These are phyloP conservation scores for Yamadazyma taylorii DNA, from an alignment of 1,139 yeast species.

Conservation along the genomic window DNA sequence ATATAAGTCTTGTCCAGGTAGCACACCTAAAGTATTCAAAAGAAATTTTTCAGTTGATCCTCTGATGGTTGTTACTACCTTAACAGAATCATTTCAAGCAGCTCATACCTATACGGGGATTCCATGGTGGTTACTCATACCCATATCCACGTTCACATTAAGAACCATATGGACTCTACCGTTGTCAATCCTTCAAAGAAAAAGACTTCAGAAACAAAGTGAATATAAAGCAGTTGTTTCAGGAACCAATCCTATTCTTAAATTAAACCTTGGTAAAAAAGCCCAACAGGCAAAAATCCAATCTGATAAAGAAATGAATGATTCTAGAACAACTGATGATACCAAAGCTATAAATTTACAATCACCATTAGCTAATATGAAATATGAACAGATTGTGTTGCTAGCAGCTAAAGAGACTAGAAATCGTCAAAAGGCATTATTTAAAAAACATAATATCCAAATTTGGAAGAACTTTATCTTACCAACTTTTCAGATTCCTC, in stretches of 20 bases:
- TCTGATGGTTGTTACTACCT: conserved; percentile 14
- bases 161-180: conserved; percentile 75
- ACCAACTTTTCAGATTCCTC: conserved; percentile 81
- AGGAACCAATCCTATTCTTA: conserved; percentile 75
- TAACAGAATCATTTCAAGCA: conserved; percentile 46
- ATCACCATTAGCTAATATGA: conserved; percentile 47
- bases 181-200: conserved; percentile 69
- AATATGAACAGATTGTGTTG: conserved; percentile 74
- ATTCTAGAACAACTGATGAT: conserved; percentile 9
- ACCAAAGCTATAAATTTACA: conserved; percentile 13
- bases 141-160: conserved; percentile 65
- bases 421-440: conserved; percentile 68
- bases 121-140: conserved; percentile 86
- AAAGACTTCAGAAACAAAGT: conserved; percentile 68
- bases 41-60: conserved; percentile 14
- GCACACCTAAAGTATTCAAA: not conserved
- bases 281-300: conserved; percentile 39
- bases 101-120: conserved; percentile 58
- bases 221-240: conserved; percentile 64
- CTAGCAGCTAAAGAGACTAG: conserved; percentile 76
- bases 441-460: conserved; percentile 66
- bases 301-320: conserved; percentile 19
- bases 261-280: conserved; percentile 66
- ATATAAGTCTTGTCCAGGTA: too few species aligned
- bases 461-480: conserved; percentile 74